Percentiles rank a stretch among this genome's conserved stretches.
Evolutionary conservation across 1,284 basidiomycete genomes (phyloP).

Genomic region (Xerocomus alliaceus): DNA sequence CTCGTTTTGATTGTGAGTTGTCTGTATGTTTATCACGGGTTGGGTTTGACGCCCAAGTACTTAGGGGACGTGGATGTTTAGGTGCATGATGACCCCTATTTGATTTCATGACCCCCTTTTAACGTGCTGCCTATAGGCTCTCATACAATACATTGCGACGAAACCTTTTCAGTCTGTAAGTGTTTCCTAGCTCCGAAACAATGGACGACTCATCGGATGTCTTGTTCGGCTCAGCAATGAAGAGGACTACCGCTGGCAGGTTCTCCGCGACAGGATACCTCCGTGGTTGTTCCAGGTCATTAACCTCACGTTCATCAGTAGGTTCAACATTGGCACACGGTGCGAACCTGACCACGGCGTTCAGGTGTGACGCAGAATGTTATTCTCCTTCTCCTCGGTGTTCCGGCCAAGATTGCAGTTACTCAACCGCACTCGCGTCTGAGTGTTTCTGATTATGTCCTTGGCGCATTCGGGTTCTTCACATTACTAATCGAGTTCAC

Average conservation of each 20-base stretch:
- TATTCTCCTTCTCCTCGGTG: slow-evolving; percentile 76
- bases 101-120: background rate
- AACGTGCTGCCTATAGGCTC: slow-evolving; percentile 53
- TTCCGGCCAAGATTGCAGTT: slow-evolving; percentile 64
- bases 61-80: slow-evolving; percentile 70
- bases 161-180: slow-evolving; percentile 79
- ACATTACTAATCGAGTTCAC: slow-evolving; percentile 76
- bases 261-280: slow-evolving; percentile 74
- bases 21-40: background rate
- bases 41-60: slow-evolving; percentile 13
- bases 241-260: slow-evolving; percentile 92
- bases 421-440: slow-evolving; percentile 64
- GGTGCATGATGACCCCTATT: slow-evolving; percentile 44
- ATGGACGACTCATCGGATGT: background rate
- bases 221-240: slow-evolving; percentile 53
- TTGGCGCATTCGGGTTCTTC: slow-evolving; percentile 65
- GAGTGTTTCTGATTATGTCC: slow-evolving; percentile 66
- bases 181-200: slow-evolving; percentile 2
- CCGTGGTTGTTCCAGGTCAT: slow-evolving; percentile 77
- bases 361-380: slow-evolving; percentile 78
- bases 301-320: slow-evolving; percentile 84
- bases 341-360: slow-evolving; percentile 2
- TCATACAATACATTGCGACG: slow-evolving; percentile 86
- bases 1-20: slow-evolving; percentile 62
- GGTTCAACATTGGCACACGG: slow-evolving; percentile 10